Base-by-base conservation (phyloP, 495 filamentous ascomycete species). In the Lasiosphaeris hirsuta region DNA sequence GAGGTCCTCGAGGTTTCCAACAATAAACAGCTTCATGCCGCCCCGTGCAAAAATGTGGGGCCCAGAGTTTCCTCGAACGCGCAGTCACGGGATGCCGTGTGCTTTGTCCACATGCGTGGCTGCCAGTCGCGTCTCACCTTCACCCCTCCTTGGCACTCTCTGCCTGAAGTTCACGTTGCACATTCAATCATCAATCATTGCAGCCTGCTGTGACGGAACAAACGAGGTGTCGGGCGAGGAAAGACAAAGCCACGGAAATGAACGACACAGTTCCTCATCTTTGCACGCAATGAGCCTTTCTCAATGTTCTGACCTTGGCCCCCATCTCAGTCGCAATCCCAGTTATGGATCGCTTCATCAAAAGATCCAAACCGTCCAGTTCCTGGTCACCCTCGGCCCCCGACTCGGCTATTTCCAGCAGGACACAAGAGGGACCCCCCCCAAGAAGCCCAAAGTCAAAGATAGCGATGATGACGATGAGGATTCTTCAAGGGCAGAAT, bases 281-380 rank as follows among this genome's bases (percentile, higher is more conserved):
- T 30, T 30, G 23, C 23, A 30, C 23, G 5, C 23, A 30, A 30
- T 30, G 23, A 30, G 23, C 23, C 23, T 30, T 2, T 30, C 23
- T 30, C 23, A 2, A 30, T 30, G 23, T 30, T 30, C 5, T 30
- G 2, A 30, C 23, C 23, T 30, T 30, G 23, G 23, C 23, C n/a
- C n/a, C n/a, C 23, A 5, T 30, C 23, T 30, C 23, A 30, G 23
- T 15, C 3, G 36, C 48, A 38, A 13, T 52, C 30, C 17, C 33
- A 13, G 7, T 13, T 14, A 72, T 72, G 70, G 63, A 71, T 57
- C 68, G 62, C 0, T 72, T 69, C 46, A 57, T 71, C 4, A 59
- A 62, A 44, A 56, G 66, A 37, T 54, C 57, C 42, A 64, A 44
- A 51, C 49, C 55, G 8, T 18, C 39, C 34, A 33, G 14, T 14